A percentile compares a stretch with the other conserved stretches of the same genome.
Conservation (phyloP, 805 yeast species). For the Candida sakaeoensis region DNA sequence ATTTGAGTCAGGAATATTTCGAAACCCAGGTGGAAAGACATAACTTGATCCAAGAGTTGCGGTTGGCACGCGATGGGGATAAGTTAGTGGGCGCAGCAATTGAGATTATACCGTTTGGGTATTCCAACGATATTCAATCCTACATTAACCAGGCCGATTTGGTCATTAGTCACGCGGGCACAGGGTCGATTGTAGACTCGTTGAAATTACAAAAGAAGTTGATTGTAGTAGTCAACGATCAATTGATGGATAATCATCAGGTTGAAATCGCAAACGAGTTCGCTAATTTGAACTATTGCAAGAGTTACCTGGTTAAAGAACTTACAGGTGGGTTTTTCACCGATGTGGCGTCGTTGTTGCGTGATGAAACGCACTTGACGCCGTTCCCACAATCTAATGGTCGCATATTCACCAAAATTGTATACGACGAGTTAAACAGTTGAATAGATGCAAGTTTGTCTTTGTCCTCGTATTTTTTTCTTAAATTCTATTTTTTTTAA, state of each 20-base stretch:
- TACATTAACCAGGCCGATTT: constrained; percentile 48
- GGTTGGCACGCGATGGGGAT: background rate
- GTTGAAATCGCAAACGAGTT: constrained; percentile 55
- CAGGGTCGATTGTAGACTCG: constrained; percentile 87
- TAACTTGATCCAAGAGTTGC: constrained; percentile 7
- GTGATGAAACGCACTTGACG: constrained; percentile 4
- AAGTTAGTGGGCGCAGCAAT: constrained; percentile 8
- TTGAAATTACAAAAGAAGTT: constrained; percentile 53
- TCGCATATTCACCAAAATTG: constrained; percentile 6
- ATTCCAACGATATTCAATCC: constrained; percentile 20
- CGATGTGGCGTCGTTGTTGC: constrained; percentile 6
- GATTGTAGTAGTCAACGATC: constrained; percentile 66
- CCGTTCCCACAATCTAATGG: constrained; percentile 7
- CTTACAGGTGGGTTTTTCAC: background rate
- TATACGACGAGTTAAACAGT: constrained; percentile 9
- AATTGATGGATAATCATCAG: constrained; percentile 87
- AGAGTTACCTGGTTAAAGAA: constrained; percentile 7
- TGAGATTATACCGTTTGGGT: constrained; percentile 25
- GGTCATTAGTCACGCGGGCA: constrained; percentile 85
- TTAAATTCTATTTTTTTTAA: no score
- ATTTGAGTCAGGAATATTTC: constrained; percentile 23
- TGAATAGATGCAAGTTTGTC: background rate
- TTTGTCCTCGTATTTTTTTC: no score
- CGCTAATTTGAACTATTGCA: constrained; percentile 9
- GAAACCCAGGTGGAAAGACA: constrained; percentile 15